phyloP scores from a whole-genome alignment of 2,329 filamentous ascomycete genomes.

The Metarhizium sp. region DNA sequence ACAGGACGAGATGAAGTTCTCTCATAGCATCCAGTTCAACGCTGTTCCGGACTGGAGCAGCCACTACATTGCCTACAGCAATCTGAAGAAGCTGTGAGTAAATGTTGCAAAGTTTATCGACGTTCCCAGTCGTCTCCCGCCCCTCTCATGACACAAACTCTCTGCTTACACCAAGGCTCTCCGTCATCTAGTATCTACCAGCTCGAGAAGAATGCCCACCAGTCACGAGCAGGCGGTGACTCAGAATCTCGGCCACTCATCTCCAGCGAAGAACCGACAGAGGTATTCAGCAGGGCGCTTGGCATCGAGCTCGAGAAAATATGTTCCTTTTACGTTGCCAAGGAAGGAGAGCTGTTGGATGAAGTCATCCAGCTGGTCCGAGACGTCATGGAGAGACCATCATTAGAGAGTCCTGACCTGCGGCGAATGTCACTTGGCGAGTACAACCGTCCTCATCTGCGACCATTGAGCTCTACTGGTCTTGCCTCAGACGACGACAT shows the following conservation, averaged over 20 bases:
- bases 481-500: constrained; percentile 41
- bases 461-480: constrained; percentile 29
- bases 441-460: constrained; percentile 14
- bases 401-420: constrained; percentile 31
- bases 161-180: background rate
- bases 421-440: constrained; percentile 20
- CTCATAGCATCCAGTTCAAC: constrained; percentile 98
- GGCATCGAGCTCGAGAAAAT: constrained; percentile 93
- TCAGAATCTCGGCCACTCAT: constrained; percentile 81
- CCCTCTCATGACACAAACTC: background rate
- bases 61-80: constrained; percentile 97
- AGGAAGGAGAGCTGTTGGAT: constrained; percentile 77
- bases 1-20: constrained; percentile 96
- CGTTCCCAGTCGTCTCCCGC: no score
- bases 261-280: constrained; percentile 63
- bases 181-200: constrained; percentile 68
- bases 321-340: constrained; percentile 77
- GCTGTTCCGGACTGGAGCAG: constrained; percentile 99
- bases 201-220: constrained; percentile 77
- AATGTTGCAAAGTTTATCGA: background rate
- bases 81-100: constrained; percentile 91
- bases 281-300: constrained; percentile 70
- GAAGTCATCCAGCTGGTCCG: constrained; percentile 70
- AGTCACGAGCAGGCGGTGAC: constrained; percentile 52
- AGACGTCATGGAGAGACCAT: constrained; percentile 61